phyloP scores from a whole-genome alignment of 2,329 filamentous ascomycete species.

The Phialocephala subalpina region DNA sequence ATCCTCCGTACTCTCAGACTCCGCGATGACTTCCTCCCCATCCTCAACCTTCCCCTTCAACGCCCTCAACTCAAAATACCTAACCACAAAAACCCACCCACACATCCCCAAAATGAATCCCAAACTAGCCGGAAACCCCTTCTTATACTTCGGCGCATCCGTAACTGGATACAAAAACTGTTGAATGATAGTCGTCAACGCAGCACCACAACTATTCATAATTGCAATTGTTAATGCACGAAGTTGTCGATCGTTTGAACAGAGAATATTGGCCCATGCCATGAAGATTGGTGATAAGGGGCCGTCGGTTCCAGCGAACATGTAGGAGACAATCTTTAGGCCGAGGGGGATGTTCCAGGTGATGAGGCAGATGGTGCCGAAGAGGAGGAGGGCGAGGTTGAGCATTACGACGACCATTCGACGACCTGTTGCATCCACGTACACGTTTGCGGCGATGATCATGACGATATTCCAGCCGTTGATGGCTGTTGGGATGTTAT shows the following conservation, averaged over 20 bases:
- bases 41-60: slow-evolving; percentile 12
- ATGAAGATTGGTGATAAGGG: slow-evolving; percentile 47
- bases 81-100: slow-evolving; percentile 23
- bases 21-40: slow-evolving; percentile 15
- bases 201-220: slow-evolving; percentile 45
- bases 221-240: slow-evolving; percentile 46
- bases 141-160: slow-evolving; percentile 42
- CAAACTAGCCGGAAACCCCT: slow-evolving; percentile 22
- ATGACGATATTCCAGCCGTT: slow-evolving; percentile 43
- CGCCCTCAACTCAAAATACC: slow-evolving; percentile 20
- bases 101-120: slow-evolving; percentile 23
- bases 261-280: slow-evolving; percentile 47
- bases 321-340: slow-evolving; percentile 45
- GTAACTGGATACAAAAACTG: slow-evolving; percentile 47
- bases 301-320: slow-evolving; percentile 44
- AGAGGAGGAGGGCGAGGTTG: slow-evolving; percentile 37
- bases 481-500: slow-evolving; percentile 57
- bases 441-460: slow-evolving; percentile 22
- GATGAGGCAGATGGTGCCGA: slow-evolving; percentile 44
- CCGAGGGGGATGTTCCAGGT: slow-evolving; percentile 45
- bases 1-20: slow-evolving; percentile 14
- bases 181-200: slow-evolving; percentile 44
- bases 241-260: slow-evolving; percentile 45
- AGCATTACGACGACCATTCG: slow-evolving; percentile 22
- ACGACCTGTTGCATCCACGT: slow-evolving; percentile 23